These are phyloP conservation scores for Marasmius tenuissimus DNA, from an alignment of 1,284 basidiomycete species.

Conservation along the genomic window DNA sequence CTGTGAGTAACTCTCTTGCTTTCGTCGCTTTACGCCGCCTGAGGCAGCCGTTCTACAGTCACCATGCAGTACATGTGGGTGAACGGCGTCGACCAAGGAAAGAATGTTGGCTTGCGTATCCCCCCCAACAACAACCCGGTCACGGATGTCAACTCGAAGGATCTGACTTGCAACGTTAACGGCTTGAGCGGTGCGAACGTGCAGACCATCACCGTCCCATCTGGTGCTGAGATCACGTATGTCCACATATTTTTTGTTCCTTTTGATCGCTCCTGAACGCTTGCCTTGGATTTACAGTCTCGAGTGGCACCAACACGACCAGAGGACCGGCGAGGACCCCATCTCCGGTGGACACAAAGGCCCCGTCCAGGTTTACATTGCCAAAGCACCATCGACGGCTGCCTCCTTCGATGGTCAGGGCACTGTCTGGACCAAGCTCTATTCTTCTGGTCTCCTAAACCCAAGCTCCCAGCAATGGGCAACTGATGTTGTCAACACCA, in stretches of 20 bases:
- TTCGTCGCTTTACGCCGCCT: not conserved
- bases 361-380: slow-evolving; percentile 49
- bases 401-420: slow-evolving; percentile 46
- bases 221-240: slow-evolving; percentile 41
- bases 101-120: slow-evolving; percentile 43
- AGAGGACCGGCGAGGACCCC: slow-evolving; percentile 53
- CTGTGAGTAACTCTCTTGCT: not conserved
- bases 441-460: slow-evolving; percentile 44
- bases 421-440: slow-evolving; percentile 54
- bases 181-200: slow-evolving; percentile 42
- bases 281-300: slow-evolving; percentile 26
- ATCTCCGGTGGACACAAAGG: slow-evolving; percentile 54
- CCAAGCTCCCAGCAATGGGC: slow-evolving; percentile 40
- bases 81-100: slow-evolving; percentile 46
- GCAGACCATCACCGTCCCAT: slow-evolving; percentile 37
- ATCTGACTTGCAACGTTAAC: slow-evolving; percentile 51
- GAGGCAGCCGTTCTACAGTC: slow-evolving; percentile 24
- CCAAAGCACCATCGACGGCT: slow-evolving; percentile 46
- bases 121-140: slow-evolving; percentile 54
- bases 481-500: slow-evolving; percentile 47
- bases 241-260: not conserved
- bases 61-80: slow-evolving; percentile 54
- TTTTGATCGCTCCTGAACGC: not conserved
- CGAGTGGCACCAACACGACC: slow-evolving; percentile 49
- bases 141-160: slow-evolving; percentile 49